phyloP scores from a whole-genome alignment of 2,329 filamentous ascomycete genomes.

The Paraconiothyrium brasiliense region DNA sequence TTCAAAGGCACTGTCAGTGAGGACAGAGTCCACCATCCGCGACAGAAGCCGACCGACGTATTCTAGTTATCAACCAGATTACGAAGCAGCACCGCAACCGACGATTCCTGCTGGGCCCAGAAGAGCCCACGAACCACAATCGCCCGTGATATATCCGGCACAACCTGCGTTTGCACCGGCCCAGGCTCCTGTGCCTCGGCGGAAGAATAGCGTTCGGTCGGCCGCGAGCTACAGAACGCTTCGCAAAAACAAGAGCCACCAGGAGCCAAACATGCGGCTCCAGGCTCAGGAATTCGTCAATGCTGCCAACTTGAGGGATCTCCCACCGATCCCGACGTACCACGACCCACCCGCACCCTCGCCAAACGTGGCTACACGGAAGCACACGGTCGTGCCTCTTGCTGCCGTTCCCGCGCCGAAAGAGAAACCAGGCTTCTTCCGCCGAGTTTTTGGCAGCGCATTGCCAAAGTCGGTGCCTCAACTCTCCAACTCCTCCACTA shows the following conservation, averaged over 20 bases:
- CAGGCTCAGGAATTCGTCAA: constrained; percentile 61
- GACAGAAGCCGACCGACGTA: constrained; percentile 55
- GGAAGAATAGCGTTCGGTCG: constrained; percentile 68
- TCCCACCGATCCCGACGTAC: constrained; percentile 57
- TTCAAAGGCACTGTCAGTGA: constrained; percentile 33
- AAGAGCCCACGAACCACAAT: constrained; percentile 55
- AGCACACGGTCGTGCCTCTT: constrained; percentile 49
- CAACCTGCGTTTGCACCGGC: constrained; percentile 53
- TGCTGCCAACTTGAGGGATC: constrained; percentile 53
- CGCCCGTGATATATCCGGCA: constrained; percentile 49
- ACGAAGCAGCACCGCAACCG: constrained; percentile 86
- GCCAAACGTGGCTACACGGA: constrained; percentile 62
- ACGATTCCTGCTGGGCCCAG: constrained; percentile 84
- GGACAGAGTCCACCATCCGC: constrained; percentile 56
- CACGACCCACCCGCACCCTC: constrained; percentile 62
- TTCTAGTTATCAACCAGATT: constrained; percentile 64
- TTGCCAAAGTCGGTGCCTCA: constrained; percentile 66
- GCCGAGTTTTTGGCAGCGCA: constrained; percentile 78
- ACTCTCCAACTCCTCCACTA: constrained; percentile 35
- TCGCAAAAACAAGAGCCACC: constrained; percentile 55
- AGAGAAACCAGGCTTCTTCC: constrained; percentile 89
- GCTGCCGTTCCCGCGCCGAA: constrained; percentile 53
- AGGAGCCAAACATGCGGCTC: constrained; percentile 53
- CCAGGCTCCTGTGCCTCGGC: constrained; percentile 56
- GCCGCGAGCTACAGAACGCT: constrained; percentile 58